Conservation (phyloP, 805 yeast genomes). For the Suhomyces pyralidae region DNA sequence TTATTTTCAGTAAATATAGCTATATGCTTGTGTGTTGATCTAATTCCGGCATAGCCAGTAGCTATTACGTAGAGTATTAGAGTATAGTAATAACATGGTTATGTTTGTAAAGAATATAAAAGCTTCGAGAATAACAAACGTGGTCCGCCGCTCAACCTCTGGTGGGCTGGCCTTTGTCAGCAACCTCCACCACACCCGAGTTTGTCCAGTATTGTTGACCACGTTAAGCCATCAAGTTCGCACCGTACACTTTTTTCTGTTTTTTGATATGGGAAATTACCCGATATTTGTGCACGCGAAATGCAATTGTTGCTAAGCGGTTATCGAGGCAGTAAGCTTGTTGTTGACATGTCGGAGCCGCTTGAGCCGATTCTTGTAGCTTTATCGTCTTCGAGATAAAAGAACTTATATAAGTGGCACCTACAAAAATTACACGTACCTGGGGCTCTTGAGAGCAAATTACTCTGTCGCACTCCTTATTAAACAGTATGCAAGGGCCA, state of each 20-base stretch:
- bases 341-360: not conserved
- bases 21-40: not conserved
- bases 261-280: not conserved
- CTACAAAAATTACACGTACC: not conserved
- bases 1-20: not conserved
- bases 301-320: not conserved
- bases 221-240: not conserved
- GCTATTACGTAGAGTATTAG: not conserved
- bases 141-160: not conserved
- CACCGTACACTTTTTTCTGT: not conserved
- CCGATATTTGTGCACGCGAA: not conserved
- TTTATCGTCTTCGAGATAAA: not conserved
- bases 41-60: not conserved
- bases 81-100: not conserved
- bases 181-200: not conserved
- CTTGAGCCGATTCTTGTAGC: not conserved
- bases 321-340: not conserved
- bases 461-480: not conserved
- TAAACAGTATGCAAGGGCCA: not conserved
- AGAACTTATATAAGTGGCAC: not conserved
- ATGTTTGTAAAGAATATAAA: not conserved
- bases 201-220: not conserved
- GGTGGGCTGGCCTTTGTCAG: not conserved
- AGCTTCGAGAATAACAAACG: not conserved
- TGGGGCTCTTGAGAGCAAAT: not conserved